phyloP scores from a whole-genome alignment of 2,329 filamentous ascomycete species.

The Diaporthe citri region DNA sequence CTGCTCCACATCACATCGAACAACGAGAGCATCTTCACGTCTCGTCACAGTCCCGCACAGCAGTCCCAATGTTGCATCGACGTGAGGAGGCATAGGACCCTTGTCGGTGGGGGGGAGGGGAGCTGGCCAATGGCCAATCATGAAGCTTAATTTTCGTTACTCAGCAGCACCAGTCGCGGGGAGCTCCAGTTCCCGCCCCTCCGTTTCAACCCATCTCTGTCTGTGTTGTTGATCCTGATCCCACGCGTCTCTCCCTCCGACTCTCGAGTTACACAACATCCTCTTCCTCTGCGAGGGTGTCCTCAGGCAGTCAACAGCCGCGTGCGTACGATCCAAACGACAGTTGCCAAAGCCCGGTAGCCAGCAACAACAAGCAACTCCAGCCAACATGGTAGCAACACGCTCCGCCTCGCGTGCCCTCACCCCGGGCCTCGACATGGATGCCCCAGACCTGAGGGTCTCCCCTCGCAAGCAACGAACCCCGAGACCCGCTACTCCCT shows the following conservation, averaged over 20 bases:
- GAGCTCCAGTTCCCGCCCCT: conserved; percentile 18
- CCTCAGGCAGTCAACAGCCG: background rate
- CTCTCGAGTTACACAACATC: background rate
- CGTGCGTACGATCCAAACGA: background rate
- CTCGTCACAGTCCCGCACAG: background rate
- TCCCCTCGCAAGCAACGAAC: conserved; percentile 27
- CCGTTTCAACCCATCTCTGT: conserved; percentile 20
- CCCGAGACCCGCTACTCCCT: conserved; percentile 24
- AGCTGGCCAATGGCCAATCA: background rate
- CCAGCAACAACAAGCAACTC: background rate
- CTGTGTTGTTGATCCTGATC: background rate
- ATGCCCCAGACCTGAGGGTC: conserved; percentile 26
- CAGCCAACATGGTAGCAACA: conserved; percentile 37
- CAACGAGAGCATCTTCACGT: conserved; percentile 8
- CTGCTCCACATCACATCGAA: background rate
- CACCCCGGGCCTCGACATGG: conserved; percentile 34
- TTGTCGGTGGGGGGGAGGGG: background rate
- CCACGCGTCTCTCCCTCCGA: background rate
- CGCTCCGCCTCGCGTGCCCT: conserved; percentile 38
- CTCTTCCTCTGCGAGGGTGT: background rate
- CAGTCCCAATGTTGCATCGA: conserved; percentile 1
- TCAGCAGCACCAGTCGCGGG: background rate
- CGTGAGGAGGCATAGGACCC: conserved; percentile 11
- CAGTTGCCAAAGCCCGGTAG: background rate
- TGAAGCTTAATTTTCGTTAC: background rate